phyloP scores from a whole-genome alignment of 2,329 filamentous ascomycete genomes.

The Pseudohalonectria lignicola region DNA sequence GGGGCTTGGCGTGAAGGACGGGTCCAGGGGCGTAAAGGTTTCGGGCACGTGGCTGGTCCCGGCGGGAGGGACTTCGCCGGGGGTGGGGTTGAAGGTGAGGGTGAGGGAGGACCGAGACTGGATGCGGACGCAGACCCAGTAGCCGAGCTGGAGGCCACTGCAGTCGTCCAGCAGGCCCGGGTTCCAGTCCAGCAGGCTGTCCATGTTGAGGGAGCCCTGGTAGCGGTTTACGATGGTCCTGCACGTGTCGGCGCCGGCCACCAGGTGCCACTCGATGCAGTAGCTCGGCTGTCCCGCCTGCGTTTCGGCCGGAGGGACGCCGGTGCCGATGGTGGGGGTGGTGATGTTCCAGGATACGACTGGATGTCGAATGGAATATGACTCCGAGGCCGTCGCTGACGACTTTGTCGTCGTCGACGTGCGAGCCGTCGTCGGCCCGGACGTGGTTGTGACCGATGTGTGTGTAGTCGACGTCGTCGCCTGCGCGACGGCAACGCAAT shows the following conservation, averaged over 20 bases:
- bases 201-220: conserved; percentile 4
- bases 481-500: not conserved
- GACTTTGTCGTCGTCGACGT: not conserved
- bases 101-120: conserved; percentile 35
- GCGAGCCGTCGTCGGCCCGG: not conserved
- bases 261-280: conserved; percentile 7
- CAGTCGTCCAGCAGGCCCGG: conserved; percentile 7
- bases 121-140: conserved; percentile 21
- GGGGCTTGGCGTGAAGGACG: not conserved
- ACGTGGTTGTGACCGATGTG: not conserved
- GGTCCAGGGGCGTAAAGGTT: not conserved
- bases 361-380: conserved; percentile 1
- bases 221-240: conserved; percentile 4
- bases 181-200: conserved; percentile 8
- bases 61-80: not conserved
- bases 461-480: not conserved
- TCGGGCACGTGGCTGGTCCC: not conserved
- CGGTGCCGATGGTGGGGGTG: not conserved
- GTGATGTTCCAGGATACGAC: conserved; percentile 1
- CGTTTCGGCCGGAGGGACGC: not conserved
- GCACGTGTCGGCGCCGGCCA: conserved; percentile 6
- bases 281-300: conserved; percentile 5
- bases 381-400: not conserved
- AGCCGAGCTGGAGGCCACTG: conserved; percentile 5
- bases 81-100: conserved; percentile 23